Evolutionary conservation across 2,329 filamentous ascomycete species (phyloP).

Genomic region (Ophiostoma perfectum): DNA sequence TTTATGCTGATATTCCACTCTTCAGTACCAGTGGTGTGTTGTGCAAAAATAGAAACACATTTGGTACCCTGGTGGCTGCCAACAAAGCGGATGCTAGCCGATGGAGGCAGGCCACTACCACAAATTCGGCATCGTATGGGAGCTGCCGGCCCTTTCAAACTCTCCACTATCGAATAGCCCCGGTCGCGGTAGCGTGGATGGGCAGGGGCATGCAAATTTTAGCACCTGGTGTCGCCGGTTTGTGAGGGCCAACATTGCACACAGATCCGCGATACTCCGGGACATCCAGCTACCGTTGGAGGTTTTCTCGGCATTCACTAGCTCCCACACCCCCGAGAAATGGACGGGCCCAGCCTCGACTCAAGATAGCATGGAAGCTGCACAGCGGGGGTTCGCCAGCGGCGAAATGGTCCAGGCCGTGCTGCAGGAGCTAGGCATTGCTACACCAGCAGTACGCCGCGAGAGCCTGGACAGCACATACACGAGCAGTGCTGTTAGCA

Average conservation of each 20-base stretch:
- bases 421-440: slow-evolving; percentile 5
- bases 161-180: slow-evolving; percentile 1
- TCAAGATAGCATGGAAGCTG: neutral
- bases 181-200: neutral
- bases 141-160: slow-evolving; percentile 2
- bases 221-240: slow-evolving; percentile 16
- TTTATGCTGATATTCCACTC: neutral
- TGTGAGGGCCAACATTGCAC: slow-evolving; percentile 2
- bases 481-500: neutral
- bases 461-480: neutral
- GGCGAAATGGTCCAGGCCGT: slow-evolving; percentile 14
- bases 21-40: neutral
- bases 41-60: neutral
- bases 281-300: slow-evolving; percentile 12
- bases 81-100: slow-evolving; percentile 3
- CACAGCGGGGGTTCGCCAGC: neutral
- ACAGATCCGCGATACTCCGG: neutral
- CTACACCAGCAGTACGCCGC: neutral
- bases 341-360: neutral
- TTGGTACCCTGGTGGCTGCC: neutral
- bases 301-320: neutral
- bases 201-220: slow-evolving; percentile 8
- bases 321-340: neutral
- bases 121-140: slow-evolving; percentile 9
- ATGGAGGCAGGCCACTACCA: slow-evolving; percentile 6